Evolutionary conservation across 805 yeast genomes (phyloP), one percentile per base, ranked within the genome.

Genomic region (Saccharomyces jurei): DNA sequence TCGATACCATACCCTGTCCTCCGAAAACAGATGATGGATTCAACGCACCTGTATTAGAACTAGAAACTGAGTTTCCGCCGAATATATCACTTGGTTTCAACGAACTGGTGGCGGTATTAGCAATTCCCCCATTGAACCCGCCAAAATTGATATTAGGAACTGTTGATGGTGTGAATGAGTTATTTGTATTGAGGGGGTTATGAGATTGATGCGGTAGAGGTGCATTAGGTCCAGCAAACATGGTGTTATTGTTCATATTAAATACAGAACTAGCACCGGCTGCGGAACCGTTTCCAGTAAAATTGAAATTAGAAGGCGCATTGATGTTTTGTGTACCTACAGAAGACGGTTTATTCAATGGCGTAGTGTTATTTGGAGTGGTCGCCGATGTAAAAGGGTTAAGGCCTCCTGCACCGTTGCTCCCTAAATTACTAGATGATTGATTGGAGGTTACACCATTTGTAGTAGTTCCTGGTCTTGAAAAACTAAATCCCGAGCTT

Each of bases 101-200:
- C 8, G 52, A 25, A 14, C 47, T n/a, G 21, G 17, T 4, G 5
- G 62, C 61, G 25, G 67, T 68, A 49, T 61, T 59, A 3, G 56
- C 52, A 9, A 51, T 46, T 5, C 56, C 50, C 1, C 54, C 55
- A 46, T 52, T 57, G 11, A 36, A 36, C 10, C 44, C 44, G 13
- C 63, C 65, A 52, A 68, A 68, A 51, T 67, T 65, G 29, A 68
- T 41, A 52, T 68, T 66, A 4, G 61, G 60, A 26, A 62, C 57
- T 21, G 52, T 50, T 2, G 69, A 64, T 28, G 71, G 71, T 21
- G 62, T 56, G 47, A 62, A 62, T 9, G 63, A 49, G 46, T 58
- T 52, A 32, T 56, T 58, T 32, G 60, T 6, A 21, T 36, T 36
- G 11, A 36, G 9, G 10, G 25, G 6, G 11, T 17, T 36, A 8